Evolutionary conservation across 2,329 filamentous ascomycete genomes (phyloP).

Genomic region (Alternaria angustiovoidea): DNA sequence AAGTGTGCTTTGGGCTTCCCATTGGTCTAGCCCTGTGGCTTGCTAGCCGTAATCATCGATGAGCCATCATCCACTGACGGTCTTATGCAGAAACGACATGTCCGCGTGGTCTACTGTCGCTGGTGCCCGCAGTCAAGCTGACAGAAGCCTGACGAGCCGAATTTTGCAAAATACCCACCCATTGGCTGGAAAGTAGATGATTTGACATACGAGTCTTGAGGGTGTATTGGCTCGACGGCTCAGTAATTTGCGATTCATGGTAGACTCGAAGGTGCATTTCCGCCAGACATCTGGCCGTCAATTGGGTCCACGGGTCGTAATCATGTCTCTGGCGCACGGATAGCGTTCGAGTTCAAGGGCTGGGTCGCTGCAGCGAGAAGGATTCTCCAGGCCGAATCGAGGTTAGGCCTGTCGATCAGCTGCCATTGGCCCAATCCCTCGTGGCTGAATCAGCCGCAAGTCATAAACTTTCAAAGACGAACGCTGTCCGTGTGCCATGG

Average conservation of each 20-base stretch:
- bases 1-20: not conserved
- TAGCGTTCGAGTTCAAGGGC: conserved; percentile 10
- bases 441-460: conserved; percentile 1
- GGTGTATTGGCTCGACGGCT: conserved; percentile 6
- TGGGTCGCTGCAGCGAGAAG: conserved; percentile 15
- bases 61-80: conserved; percentile 9
- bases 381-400: conserved; percentile 20
- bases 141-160: conserved; percentile 2
- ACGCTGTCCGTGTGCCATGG: conserved; percentile 4
- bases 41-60: conserved; percentile 20
- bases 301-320: conserved; percentile 1
- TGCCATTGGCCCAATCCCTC: conserved; percentile 16
- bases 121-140: conserved; percentile 6
- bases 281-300: not conserved
- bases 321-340: conserved; percentile 9
- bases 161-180: conserved; percentile 1
- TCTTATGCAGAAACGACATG: conserved; percentile 5
- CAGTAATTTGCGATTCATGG: not conserved
- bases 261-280: conserved; percentile 1
- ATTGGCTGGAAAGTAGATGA: conserved; percentile 1
- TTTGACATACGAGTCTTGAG: not conserved
- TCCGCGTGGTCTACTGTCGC: conserved; percentile 13
- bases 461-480: not conserved
- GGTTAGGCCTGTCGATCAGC: conserved; percentile 16
- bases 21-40: conserved; percentile 19